phyloP scores from a whole-genome alignment of 2,329 filamentous ascomycete genomes.

The Dactylella cylindrospora region DNA sequence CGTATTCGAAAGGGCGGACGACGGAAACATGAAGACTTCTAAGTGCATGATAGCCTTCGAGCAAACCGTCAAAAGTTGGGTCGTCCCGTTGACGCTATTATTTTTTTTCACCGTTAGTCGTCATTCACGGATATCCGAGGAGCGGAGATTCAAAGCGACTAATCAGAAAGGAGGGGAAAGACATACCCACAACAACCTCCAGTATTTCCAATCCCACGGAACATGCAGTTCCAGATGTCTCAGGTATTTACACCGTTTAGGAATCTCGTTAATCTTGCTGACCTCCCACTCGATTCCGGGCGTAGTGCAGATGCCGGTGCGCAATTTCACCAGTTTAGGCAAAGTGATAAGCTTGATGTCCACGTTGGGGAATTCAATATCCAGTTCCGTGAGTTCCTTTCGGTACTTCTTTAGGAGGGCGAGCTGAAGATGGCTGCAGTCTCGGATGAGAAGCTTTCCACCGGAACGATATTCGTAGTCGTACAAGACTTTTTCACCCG shows the following conservation, averaged over 20 bases:
- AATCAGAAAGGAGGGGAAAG: slow-evolving; percentile 3
- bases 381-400: slow-evolving; percentile 38
- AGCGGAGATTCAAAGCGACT: background rate
- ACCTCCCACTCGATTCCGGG: slow-evolving; percentile 43
- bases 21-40: slow-evolving; percentile 34
- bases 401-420: slow-evolving; percentile 42
- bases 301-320: slow-evolving; percentile 43
- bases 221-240: slow-evolving; percentile 40
- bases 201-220: slow-evolving; percentile 41
- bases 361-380: slow-evolving; percentile 43
- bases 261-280: slow-evolving; percentile 42
- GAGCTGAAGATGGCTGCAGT: slow-evolving; percentile 42
- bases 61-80: slow-evolving; percentile 25
- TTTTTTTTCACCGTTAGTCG: no score
- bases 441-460: slow-evolving; percentile 35
- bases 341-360: slow-evolving; percentile 34
- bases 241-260: slow-evolving; percentile 39
- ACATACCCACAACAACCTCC: slow-evolving; percentile 42
- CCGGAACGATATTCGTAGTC: slow-evolving; percentile 40
- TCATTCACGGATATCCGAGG: slow-evolving; percentile 21
- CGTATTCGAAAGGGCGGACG: slow-evolving; percentile 33
- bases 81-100: slow-evolving; percentile 42
- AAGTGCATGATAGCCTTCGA: slow-evolving; percentile 38
- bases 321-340: slow-evolving; percentile 38
- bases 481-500: slow-evolving; percentile 33